Base-by-base conservation (phyloP, 2,329 filamentous ascomycete genomes). In the Gremmenia infestans region DNA sequence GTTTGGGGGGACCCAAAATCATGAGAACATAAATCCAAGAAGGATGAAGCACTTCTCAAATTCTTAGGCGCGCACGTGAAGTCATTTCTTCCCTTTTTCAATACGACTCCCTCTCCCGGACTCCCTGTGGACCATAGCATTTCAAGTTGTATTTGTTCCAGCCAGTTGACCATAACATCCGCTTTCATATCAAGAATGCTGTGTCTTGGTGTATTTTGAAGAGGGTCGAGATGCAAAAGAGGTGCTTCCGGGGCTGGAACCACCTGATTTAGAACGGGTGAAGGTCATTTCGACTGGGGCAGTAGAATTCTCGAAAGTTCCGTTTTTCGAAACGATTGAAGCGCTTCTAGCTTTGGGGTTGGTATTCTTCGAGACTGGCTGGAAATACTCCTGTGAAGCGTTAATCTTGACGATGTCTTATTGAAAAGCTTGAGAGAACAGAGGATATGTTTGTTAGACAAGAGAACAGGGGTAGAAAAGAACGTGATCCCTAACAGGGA, bases 131-230 rank as follows among this genome's bases (percentile, higher is more conserved):
- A 76, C 80, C 80, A 82, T 35, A 79, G 67, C 54, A 71, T 73
- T 65, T 85, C 80, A 59, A 82, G 73, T 59, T 86, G 82, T 64
- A 83, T 79, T 56, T 83, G 78, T 66, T 84, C 81, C 2, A 87
- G 74, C 76, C 79, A 86, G 62, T 80, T 83, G 63, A 82, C 82
- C 75, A 85, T 81, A 60, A 87, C 78, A 66, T 86, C 81, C 61
- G 74, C 76, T 66, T 81, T 83, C 65, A 83, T 76, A 57, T 82
- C 77, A 48, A 74, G 67, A 48, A 81, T 69, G 43, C 73, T 75
- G 36, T 79, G 75, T 50, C 71, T 69, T 35, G 71, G 63, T 5
- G 64, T 65, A 69, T 78, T 75, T 59, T 74, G 69, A 49, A 73
- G 59, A 39, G n/a, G 61, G 50, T 37, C 58, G 55, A 22, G 63